Conservation (phyloP, 768 basidiomycete genomes). For the Pleurotus salmoneostramineus region DNA sequence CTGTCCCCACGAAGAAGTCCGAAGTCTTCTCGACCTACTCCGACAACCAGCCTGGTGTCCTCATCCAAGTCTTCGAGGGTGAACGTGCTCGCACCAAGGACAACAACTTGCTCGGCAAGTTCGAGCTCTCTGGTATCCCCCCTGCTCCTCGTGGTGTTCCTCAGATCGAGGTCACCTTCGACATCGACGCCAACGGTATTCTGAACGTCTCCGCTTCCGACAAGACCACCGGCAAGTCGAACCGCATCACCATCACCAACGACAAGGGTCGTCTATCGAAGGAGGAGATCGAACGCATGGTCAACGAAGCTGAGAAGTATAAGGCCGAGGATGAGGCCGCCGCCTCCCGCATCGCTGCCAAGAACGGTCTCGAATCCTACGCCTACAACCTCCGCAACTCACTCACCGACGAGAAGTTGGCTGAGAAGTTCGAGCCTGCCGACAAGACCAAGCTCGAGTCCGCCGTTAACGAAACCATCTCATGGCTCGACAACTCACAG, state of each 20-base stretch:
- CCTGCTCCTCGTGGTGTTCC: slow-evolving; percentile 98
- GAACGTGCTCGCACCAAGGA: slow-evolving; percentile 98
- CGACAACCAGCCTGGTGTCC: slow-evolving; percentile 97
- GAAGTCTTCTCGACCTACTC: slow-evolving; percentile 98
- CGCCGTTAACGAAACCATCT: slow-evolving; percentile 79
- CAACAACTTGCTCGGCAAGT: slow-evolving; percentile 98
- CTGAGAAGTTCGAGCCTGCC: slow-evolving; percentile 79
- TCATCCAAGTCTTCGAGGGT: slow-evolving; percentile 98
- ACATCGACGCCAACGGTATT: slow-evolving; percentile 96
- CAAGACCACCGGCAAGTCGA: slow-evolving; percentile 96
- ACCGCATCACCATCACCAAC: slow-evolving; percentile 91
- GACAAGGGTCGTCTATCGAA: slow-evolving; percentile 97
- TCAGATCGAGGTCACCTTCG: slow-evolving; percentile 96
- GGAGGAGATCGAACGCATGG: slow-evolving; percentile 99
- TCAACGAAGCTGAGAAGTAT: slow-evolving; percentile 90
- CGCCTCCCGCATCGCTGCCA: slow-evolving; percentile 75
- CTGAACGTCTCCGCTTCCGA: slow-evolving; percentile 93
- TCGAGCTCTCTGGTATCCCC: slow-evolving; percentile 94
- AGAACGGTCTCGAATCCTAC: slow-evolving; percentile 94
- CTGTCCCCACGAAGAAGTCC: slow-evolving; percentile 97
- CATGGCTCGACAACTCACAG: slow-evolving; percentile 83
- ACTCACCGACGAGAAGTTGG: slow-evolving; percentile 78
- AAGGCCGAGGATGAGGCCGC: slow-evolving; percentile 89
- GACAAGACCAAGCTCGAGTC: slow-evolving; percentile 84
- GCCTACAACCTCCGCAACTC: slow-evolving; percentile 94